These are phyloP conservation scores for Pseudogymnoascus sp. DNA, from an alignment of 2,329 filamentous ascomycete species.

Conservation along the genomic window DNA sequence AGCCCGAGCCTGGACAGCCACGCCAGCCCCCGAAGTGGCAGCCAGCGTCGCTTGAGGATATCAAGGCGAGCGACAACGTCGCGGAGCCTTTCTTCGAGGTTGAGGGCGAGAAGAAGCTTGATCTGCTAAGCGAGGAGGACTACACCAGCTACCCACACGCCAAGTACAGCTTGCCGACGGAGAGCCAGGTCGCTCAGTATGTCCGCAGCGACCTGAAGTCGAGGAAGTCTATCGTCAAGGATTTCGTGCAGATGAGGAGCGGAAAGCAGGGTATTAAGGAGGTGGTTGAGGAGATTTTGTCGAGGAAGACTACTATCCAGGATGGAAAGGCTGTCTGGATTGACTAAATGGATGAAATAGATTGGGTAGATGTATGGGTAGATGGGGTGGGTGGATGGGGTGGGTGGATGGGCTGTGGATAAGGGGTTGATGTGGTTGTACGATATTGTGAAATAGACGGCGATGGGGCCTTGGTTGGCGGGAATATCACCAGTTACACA, in stretches of 20 bases:
- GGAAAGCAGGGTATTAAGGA: conserved; percentile 62
- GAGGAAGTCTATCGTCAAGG: conserved; percentile 51
- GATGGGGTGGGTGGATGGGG: background rate
- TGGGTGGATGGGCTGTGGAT: background rate
- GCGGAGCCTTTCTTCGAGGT: conserved; percentile 60
- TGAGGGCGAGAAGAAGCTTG: conserved; percentile 39
- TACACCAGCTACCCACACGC: conserved; percentile 68
- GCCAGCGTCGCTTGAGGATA: conserved; percentile 62
- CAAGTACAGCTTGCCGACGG: conserved; percentile 59
- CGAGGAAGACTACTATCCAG: conserved; percentile 49
- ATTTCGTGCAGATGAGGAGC: conserved; percentile 51
- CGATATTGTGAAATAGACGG: conserved; percentile 2
- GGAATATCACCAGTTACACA: background rate
- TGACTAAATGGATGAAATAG: background rate
- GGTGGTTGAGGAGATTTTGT: conserved; percentile 61
- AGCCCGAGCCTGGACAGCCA: conserved; percentile 42
- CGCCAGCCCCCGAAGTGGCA: conserved; percentile 61
- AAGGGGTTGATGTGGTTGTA: background rate
- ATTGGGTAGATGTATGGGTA: background rate
- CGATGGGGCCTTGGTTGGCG: background rate
- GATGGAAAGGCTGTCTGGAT: conserved; percentile 31
- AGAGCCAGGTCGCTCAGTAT: conserved; percentile 48
- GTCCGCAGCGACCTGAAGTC: conserved; percentile 36
- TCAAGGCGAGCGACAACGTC: conserved; percentile 47
- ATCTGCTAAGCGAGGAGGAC: conserved; percentile 53